Evolutionary conservation across 2,329 filamentous ascomycete species (phyloP), one percentile per base, ranked within the genome.

Genomic region (Neocucurbitaria cava): DNA sequence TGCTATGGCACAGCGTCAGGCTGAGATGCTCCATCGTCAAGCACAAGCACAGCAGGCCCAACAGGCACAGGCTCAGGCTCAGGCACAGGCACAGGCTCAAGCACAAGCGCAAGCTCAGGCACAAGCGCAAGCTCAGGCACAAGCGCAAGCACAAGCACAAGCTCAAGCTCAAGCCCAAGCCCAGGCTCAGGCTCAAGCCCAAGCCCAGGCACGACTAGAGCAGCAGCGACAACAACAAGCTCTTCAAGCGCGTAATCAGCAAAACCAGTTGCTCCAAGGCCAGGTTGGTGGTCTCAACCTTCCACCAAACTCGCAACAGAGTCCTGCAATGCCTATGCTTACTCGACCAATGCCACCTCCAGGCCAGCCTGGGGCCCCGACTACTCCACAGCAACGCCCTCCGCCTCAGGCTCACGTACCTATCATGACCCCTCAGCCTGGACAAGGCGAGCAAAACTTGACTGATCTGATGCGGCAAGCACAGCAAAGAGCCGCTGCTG

Each of bases 261-360:
- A 65, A 45, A 67, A 69, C 24, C 66, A 72, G 40, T 46, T 66
- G 31, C 75, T 76, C 41, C 63, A 64, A 21, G 57, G 59, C 7
- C 69, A 69, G 47, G 66, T 79, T 66, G 78, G 79, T 52, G 73
- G 79, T 10, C 68, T 82, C 30, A 80, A 79, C 51, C 69, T 77
- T 11, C 68, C 76, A 41, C 64, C 76, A 57, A 69, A 75, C 43
- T 62, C 75, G 46, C 68, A 77, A 59, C 71, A 78, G 60, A 80
- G 76, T 50, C 78, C 78, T 30, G 78, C 76, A 4, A 82, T 82
- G 80, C 74, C 78, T 1, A 80, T 80, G 74, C 72, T 83, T 20
- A 83, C 78, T 28, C 74, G 78, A 17, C 78, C 80, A 1, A 79
- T 83, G 72, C 72, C 67, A 33, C 77, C 79, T 43, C 79, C 79